Base-by-base conservation (phyloP, 805 yeast genomes). In the Pichia pseudocactophila region DNA sequence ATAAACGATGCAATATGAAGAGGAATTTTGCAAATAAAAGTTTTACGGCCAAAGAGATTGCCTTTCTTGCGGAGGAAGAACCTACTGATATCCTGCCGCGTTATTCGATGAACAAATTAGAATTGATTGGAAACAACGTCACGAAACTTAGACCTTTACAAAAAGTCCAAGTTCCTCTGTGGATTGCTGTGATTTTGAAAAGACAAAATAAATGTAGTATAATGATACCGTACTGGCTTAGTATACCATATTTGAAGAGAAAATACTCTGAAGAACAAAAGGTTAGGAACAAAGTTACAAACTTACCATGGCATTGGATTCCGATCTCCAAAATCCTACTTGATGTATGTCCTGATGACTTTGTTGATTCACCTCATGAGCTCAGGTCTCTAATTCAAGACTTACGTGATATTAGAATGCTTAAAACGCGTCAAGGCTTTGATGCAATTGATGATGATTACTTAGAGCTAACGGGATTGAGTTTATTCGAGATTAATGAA, bases 221-320 rank as follows among this genome's bases (percentile, higher is more conserved):
- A 3, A 78, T 86, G 8, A 81, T 88, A 12, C 98, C 98, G 0
- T 70, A 66, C 1, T 92, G 98, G 98, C 68, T 92, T 9, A 73
- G 71, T 9, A 61, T 74, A 37, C 65, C 66, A 16, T 67, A 66
- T 39, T 59, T 90, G 43, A 73, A 73, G 41, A 69, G 66, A 6
- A 68, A 71, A 34, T 76, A 82, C 51, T 85, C 81, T 17, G 80
- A 74, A 46, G 97, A 90, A 56, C 64, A 36, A 28, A 30, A 18
- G 5, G 58, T 72, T 42, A 70, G 76, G 1, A 70, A 71, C 28
- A 65, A 73, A 45, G 90, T 90, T 56, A 73, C 86, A 42, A 63
- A 68, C 7, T 62, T 90, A 39, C 97, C 97, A 0, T 80, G 82
- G 78, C 76, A 81, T 57, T 92, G 98, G 98, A 66, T 88, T 18